Conservation (phyloP, 495 filamentous ascomycete species). For the Penicillium herquei region DNA sequence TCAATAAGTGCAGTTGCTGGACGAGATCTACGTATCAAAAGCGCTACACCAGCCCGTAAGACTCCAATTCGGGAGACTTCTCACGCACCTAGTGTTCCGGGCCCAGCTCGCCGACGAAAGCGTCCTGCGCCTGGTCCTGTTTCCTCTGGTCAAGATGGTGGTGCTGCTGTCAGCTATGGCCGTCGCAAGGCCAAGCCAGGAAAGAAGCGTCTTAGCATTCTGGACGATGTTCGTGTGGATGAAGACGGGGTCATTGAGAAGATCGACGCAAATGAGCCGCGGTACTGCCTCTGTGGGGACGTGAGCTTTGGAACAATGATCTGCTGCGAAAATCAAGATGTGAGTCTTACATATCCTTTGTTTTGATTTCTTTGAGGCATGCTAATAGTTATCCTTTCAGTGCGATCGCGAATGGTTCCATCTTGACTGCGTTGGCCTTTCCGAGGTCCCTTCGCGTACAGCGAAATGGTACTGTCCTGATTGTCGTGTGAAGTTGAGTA, state of each 20-base stretch:
- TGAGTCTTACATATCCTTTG: conserved; percentile 53
- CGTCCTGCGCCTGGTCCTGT: conserved; percentile 77
- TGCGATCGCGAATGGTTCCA: conserved; percentile 90
- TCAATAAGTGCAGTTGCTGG: conserved; percentile 17
- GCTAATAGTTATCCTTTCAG: conserved; percentile 37
- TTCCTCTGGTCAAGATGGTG: conserved; percentile 65
- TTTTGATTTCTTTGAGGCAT: conserved; percentile 2
- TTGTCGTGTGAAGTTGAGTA: conserved; percentile 68
- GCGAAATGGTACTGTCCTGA: conserved; percentile 96
- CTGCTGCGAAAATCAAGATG: conserved; percentile 85
- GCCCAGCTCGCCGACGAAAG: conserved; percentile 54
- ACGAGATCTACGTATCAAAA: conserved; percentile 47
- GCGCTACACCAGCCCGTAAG: conserved; percentile 46
- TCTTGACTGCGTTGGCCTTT: conserved; percentile 79
- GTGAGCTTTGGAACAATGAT: conserved; percentile 96
- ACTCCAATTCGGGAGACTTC: conserved; percentile 53
- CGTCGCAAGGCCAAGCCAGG: conserved; percentile 74
- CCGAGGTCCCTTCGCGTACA: conserved; percentile 69
- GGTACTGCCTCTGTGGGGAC: conserved; percentile 87
- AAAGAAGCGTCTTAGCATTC: conserved; percentile 48
- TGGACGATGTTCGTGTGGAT: conserved; percentile 44
- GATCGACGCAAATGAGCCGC: conserved; percentile 82
- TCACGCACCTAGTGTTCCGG: conserved; percentile 47
- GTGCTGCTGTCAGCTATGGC: conserved; percentile 72
- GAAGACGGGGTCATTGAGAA: conserved; percentile 58